Percentiles rank a stretch among this genome's conserved stretches.
Conservation (phyloP, 73 alveolate genomes). For the Blepharisma stoltei region DNA sequence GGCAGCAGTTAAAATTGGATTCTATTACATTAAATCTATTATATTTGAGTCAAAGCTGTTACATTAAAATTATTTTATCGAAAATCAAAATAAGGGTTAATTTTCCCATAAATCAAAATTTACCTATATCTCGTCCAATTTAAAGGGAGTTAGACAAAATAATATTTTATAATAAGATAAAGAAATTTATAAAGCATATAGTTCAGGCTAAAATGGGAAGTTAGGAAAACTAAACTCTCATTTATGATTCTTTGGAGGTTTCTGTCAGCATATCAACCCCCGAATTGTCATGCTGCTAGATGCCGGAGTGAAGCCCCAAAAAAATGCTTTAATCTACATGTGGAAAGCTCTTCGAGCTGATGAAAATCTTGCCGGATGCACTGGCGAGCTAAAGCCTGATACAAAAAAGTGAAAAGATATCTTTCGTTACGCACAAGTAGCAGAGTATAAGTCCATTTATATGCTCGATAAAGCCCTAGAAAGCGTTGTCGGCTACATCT, state of each 20-base stretch:
- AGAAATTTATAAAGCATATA: too few relatives aligned
- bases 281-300: conserved; percentile 43
- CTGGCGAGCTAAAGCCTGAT: conserved; percentile 14
- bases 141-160: too few relatives aligned
- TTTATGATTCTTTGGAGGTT: conserved; percentile 40
- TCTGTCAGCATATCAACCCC: conserved; percentile 43
- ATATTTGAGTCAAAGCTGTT: too few relatives aligned
- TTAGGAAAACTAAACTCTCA: conserved; percentile 9
- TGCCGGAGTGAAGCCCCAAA: conserved; percentile 41
- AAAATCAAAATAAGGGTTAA: too few relatives aligned
- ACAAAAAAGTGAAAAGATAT: too few relatives aligned
- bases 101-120: too few relatives aligned
- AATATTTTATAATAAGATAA: too few relatives aligned
- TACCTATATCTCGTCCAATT: too few relatives aligned
- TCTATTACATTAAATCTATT: too few relatives aligned
- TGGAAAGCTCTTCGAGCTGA: conserved; percentile 6
- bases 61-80: too few relatives aligned
- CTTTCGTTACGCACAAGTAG: background rate
- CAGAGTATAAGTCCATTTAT: background rate
- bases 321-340: background rate
- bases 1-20: too few relatives aligned
- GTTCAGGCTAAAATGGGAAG: too few relatives aligned
- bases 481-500: conserved; percentile 27
- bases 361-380: conserved; percentile 24
- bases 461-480: conserved; percentile 34